These are phyloP conservation scores for Vaccinium darrowii DNA, from an alignment of 148 eudicot species.

Conservation along the genomic window DNA sequence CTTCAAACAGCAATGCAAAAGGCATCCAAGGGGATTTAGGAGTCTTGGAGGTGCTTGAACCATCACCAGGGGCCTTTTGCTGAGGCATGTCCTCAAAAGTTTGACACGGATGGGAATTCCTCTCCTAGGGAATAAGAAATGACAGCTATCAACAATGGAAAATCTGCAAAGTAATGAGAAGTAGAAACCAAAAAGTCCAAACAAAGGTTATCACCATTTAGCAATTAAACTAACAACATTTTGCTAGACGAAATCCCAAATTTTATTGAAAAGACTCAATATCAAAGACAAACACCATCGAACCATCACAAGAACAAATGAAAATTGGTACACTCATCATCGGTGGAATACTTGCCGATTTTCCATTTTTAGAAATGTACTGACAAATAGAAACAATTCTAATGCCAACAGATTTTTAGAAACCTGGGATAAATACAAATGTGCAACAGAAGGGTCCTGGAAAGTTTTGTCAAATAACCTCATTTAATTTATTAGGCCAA, in stretches of 20 bases:
- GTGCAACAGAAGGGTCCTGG: not conserved
- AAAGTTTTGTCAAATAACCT: not conserved
- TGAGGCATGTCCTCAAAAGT: constrained; percentile 4
- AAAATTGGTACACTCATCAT: not conserved
- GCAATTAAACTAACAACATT: not conserved
- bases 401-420: no score
- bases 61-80: constrained; percentile 15
- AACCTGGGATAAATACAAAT: not conserved
- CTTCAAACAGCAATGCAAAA: constrained; percentile 31
- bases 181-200: not conserved
- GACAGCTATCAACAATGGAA: not conserved
- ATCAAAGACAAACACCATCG: not conserved
- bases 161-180: not conserved
- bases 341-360: no score
- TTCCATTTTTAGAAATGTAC: not conserved
- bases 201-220: not conserved
- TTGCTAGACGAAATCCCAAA: not conserved
- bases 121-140: constrained; percentile 14
- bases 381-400: not conserved
- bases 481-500: not conserved
- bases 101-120: not conserved
- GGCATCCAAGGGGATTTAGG: constrained; percentile 43
- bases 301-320: no score
- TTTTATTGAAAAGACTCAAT: not conserved
- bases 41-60: constrained; percentile 25